Base-by-base conservation (phyloP, 345 rosid species). In the Excoecaria agallocha region DNA sequence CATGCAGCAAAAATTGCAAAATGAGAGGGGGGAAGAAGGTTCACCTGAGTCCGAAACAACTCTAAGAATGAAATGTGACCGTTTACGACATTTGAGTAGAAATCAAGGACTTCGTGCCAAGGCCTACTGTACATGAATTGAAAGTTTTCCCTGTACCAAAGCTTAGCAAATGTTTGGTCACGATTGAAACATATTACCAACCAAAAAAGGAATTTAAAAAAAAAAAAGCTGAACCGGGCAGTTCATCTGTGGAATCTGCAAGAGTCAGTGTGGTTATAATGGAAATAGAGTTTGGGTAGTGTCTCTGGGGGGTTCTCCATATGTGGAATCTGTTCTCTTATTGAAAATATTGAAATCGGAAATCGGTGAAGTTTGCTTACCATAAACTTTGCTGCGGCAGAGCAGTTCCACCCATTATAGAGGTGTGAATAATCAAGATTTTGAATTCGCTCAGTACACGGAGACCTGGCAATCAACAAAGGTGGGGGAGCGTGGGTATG, bases 201-300 rank as follows among this genome's bases (percentile, higher is more conserved):
- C 6, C 12, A 8, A 20, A 1, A 45, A 45, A 38, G 57, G 0
- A 15, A 41, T 3, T 16, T n/a, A n/a, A n/a, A 16, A 24, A 16
- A 1, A 39, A n/a, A 16, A 41, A 48, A 39, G 1, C 0, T 19
- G 22, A 48, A 88, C 96, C 91, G 88, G 77, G 97, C 84, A 54
- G 81, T 91, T 98, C 99, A 93, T 24, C 99, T 84, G 12, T 84
- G 82, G 59, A 79, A 83, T 58, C 60, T 86, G 86, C 93, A 88
- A 9, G 93, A 86, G 79, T 89, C 93, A 46, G 86, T 84, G 69
- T 92, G 99, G 71, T 91, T 85, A 79, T 92, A 93, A 50, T 89
- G 93, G 63, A 69, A 73, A 77, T 86, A 82, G 30, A 77, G 80
- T 77, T 86, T 87, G 67, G 78, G 70, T 24, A 69, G 54, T 2